Evolutionary conservation across 1,139 yeast genomes (phyloP).

Genomic region (Blastobotrys serpentis): DNA sequence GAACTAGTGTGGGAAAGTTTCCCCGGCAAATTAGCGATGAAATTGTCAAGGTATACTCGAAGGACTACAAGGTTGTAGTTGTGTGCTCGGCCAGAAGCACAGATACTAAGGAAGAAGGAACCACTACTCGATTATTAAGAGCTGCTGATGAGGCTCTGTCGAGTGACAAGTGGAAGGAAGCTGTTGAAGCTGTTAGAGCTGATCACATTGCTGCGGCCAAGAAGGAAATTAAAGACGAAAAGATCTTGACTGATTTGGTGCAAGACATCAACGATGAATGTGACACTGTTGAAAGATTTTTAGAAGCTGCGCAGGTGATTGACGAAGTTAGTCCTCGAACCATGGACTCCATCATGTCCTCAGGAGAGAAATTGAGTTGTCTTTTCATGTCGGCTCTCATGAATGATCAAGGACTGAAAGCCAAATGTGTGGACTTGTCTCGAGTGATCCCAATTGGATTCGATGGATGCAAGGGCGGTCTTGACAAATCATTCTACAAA

Average conservation of each 20-base stretch:
- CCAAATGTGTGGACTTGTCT: constrained; percentile 77
- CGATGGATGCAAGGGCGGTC: constrained; percentile 30
- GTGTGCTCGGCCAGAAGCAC: constrained; percentile 96
- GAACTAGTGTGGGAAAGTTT: constrained; percentile 96
- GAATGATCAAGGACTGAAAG: constrained; percentile 74
- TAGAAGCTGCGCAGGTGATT: constrained; percentile 84
- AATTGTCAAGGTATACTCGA: constrained; percentile 66
- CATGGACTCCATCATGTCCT: constrained; percentile 83
- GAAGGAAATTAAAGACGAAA: constrained; percentile 46
- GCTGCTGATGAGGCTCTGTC: constrained; percentile 79
- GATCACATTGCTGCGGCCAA: constrained; percentile 83
- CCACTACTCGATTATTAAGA: constrained; percentile 71
- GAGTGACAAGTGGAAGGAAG: constrained; percentile 41
- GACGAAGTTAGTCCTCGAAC: constrained; percentile 92
- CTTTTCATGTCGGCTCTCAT: constrained; percentile 81
- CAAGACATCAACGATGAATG: constrained; percentile 64
- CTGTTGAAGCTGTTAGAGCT: constrained; percentile 60
- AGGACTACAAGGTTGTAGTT: constrained; percentile 75
- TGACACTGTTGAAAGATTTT: constrained; percentile 60
- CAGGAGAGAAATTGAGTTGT: constrained; percentile 92
- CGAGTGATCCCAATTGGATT: constrained; percentile 48
- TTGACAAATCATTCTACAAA: constrained; percentile 65
- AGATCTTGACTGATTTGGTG: constrained; percentile 50
- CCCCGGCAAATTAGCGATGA: constrained; percentile 81
- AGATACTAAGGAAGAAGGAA: constrained; percentile 88